Evolutionary conservation across 371 early-diverging fungal species (phyloP).

Genomic region (Syncephalastrum monosporum): DNA sequence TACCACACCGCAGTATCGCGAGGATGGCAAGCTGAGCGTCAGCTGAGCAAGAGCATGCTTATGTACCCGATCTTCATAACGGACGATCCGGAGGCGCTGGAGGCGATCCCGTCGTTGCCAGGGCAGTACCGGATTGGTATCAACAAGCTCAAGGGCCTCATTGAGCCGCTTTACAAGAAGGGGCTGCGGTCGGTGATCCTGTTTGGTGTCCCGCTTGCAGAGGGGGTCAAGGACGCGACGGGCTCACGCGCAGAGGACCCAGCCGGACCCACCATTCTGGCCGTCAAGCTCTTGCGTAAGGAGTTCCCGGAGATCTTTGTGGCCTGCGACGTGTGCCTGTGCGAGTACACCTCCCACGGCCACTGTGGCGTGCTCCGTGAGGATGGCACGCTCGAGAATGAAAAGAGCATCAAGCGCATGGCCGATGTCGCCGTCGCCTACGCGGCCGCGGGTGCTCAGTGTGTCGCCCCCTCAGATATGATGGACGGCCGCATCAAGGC

Average conservation of each 20-base stretch:
- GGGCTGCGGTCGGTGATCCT: constrained; percentile 87
- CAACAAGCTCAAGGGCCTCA: constrained; percentile 68
- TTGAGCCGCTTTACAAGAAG: constrained; percentile 84
- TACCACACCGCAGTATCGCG: constrained; percentile 82
- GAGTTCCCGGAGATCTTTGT: constrained; percentile 84
- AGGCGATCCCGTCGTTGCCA: constrained; percentile 82
- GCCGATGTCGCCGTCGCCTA: constrained; percentile 87
- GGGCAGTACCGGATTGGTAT: constrained; percentile 87
- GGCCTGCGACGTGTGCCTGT: constrained; percentile 95
- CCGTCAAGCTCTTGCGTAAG: constrained; percentile 74
- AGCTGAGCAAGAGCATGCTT: constrained; percentile 72
- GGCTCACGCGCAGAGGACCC: constrained; percentile 87
- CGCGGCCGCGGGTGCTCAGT: constrained; percentile 85
- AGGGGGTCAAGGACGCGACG: constrained; percentile 68
- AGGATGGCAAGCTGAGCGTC: constrained; percentile 74
- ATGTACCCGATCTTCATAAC: constrained; percentile 95
- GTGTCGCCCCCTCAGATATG: constrained; percentile 97
- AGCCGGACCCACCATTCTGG: constrained; percentile 85
- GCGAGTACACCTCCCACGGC: constrained; percentile 95
- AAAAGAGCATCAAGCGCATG: constrained; percentile 71
- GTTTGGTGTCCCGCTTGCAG: constrained; percentile 93
- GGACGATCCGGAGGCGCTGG: constrained; percentile 75
- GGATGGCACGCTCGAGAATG: constrained; percentile 86
- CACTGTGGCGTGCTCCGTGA: constrained; percentile 88
- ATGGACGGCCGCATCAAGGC: constrained; percentile 95